Percentiles rank a stretch among this genome's conserved stretches.
These are phyloP conservation scores for Ilyonectria destructans DNA, from an alignment of 2,329 filamentous ascomycete genomes.

Conservation along the genomic window DNA sequence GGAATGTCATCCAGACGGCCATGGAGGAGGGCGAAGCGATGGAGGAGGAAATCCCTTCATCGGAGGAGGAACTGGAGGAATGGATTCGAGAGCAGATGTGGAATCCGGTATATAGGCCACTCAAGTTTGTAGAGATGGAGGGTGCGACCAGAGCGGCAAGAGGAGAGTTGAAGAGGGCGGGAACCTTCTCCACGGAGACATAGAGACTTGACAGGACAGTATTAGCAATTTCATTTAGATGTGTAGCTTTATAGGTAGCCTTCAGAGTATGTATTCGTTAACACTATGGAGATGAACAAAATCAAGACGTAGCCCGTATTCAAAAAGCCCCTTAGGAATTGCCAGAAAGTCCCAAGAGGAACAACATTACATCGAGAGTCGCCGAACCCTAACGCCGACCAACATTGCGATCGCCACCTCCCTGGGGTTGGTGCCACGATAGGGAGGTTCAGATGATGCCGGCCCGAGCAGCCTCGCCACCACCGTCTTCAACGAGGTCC, in stretches of 20 bases:
- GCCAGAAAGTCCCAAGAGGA: slow-evolving; percentile 30
- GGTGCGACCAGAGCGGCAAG: slow-evolving; percentile 71
- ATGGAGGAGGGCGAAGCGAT: slow-evolving; percentile 79
- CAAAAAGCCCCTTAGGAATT: slow-evolving; percentile 34
- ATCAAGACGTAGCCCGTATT: slow-evolving; percentile 36
- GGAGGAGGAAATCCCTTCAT: slow-evolving; percentile 74
- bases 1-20: slow-evolving; percentile 81
- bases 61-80: slow-evolving; percentile 71
- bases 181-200: slow-evolving; percentile 40
- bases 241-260: slow-evolving; percentile 3
- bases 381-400: slow-evolving; percentile 46
- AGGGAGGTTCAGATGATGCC: slow-evolving; percentile 63
- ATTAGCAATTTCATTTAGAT: background rate
- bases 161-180: slow-evolving; percentile 52
- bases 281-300: slow-evolving; percentile 24
- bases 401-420: slow-evolving; percentile 37
- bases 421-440: slow-evolving; percentile 16
- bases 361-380: slow-evolving; percentile 39
- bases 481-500: slow-evolving; percentile 70
- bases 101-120: slow-evolving; percentile 78
- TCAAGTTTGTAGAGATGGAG: slow-evolving; percentile 70
- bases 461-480: slow-evolving; percentile 74
- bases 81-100: slow-evolving; percentile 89
- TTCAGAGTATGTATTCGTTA: slow-evolving; percentile 29
- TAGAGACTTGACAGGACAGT: background rate